These are phyloP conservation scores for Galerina marginata DNA, from an alignment of 768 basidiomycete species.

Conservation along the genomic window DNA sequence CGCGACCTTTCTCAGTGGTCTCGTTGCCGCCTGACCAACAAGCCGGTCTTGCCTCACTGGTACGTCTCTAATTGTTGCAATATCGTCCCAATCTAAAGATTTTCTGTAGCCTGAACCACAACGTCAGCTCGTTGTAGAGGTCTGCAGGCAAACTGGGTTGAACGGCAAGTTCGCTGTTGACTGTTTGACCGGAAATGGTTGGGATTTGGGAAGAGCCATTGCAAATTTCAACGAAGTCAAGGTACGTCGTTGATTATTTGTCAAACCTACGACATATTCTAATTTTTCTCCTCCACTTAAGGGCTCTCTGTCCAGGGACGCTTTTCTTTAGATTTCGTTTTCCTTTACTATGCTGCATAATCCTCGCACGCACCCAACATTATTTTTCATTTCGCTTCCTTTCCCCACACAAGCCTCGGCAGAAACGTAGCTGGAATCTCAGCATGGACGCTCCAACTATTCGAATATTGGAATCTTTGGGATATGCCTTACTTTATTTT, in stretches of 20 bases:
- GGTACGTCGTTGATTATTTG: slow-evolving; percentile 50
- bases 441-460: slow-evolving; percentile 1
- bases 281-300: slow-evolving; percentile 28
- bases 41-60: slow-evolving; percentile 59
- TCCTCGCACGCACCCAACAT: background rate
- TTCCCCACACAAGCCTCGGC: slow-evolving; percentile 8
- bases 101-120: slow-evolving; percentile 68
- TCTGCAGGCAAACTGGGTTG: slow-evolving; percentile 77
- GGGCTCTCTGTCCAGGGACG: slow-evolving; percentile 58
- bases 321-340: slow-evolving; percentile 46
- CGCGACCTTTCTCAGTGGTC: slow-evolving; percentile 30
- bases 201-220: slow-evolving; percentile 82
- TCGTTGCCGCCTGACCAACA: slow-evolving; percentile 51
- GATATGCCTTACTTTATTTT: slow-evolving; percentile 1
- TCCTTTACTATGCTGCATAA: background rate
- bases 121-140: slow-evolving; percentile 68
- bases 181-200: slow-evolving; percentile 83
- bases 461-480: background rate
- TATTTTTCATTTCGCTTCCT: background rate
- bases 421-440: slow-evolving; percentile 1
- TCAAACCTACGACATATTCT: background rate
- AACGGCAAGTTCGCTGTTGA: slow-evolving; percentile 83
- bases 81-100: slow-evolving; percentile 2
- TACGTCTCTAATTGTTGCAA: slow-evolving; percentile 40
- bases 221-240: slow-evolving; percentile 90